phyloP scores from a whole-genome alignment of 495 filamentous ascomycete genomes.

The Aspergillus coremiiformis region DNA sequence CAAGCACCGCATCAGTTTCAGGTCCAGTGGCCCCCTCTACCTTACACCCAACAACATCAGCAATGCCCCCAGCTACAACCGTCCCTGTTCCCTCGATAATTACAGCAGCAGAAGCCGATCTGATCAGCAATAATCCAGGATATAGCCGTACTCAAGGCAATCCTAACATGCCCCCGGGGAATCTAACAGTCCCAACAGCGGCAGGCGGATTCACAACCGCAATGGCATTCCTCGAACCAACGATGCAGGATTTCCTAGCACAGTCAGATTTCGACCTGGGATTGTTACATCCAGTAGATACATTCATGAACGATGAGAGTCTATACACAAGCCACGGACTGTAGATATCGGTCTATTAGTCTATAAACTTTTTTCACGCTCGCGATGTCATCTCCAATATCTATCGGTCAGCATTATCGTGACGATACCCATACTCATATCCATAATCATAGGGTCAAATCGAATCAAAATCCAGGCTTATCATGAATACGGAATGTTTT shows the following conservation, averaged over 20 bases:
- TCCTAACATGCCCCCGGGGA: slow-evolving; percentile 2
- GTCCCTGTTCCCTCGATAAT: neutral
- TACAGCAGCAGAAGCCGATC: neutral
- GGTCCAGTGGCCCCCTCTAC: neutral
- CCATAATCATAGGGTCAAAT: neutral
- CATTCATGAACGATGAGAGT: slow-evolving; percentile 35
- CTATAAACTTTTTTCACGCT: no score
- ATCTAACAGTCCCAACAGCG: slow-evolving; percentile 3
- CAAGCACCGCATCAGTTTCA: neutral
- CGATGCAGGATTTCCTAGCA: slow-evolving; percentile 40
- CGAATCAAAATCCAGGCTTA: slow-evolving; percentile 3
- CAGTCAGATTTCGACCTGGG: slow-evolving; percentile 40
- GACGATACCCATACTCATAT: neutral
- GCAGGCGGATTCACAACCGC: slow-evolving; percentile 33
- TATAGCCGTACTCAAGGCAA: neutral
- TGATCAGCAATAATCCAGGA: neutral
- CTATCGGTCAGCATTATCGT: neutral
- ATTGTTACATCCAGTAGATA: slow-evolving; percentile 35
- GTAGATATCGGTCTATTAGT: slow-evolving; percentile 3
- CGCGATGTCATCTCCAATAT: neutral
- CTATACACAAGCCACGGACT: slow-evolving; percentile 33
- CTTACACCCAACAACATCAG: no score
- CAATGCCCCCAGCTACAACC: neutral
- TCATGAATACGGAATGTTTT: slow-evolving; percentile 19
- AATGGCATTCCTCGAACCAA: slow-evolving; percentile 41